Evolutionary conservation across 495 filamentous ascomycete genomes (phyloP).

Genomic region (Hamigera avellanea): DNA sequence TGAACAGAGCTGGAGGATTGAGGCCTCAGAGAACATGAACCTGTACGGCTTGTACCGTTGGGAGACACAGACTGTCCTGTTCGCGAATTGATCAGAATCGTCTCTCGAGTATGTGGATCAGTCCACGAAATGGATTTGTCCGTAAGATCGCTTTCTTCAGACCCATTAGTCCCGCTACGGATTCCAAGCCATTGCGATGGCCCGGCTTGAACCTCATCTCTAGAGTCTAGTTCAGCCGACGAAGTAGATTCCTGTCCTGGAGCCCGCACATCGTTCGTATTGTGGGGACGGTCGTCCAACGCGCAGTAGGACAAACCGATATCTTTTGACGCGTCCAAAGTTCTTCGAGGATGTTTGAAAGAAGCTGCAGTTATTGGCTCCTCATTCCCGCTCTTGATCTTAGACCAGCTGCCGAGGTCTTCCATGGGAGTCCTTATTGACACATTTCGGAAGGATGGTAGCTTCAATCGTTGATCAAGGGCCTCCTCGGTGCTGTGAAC

Average conservation of each 20-base stretch:
- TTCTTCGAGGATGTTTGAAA: background rate
- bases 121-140: slow-evolving; percentile 47
- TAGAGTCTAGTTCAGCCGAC: too few species aligned
- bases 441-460: slow-evolving; percentile 21
- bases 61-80: slow-evolving; percentile 51
- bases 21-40: slow-evolving; percentile 3
- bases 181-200: too few species aligned
- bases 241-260: too few species aligned
- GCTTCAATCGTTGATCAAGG: slow-evolving; percentile 15
- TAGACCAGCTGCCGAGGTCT: slow-evolving; percentile 51
- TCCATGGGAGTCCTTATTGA: slow-evolving; percentile 6
- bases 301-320: background rate
- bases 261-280: background rate
- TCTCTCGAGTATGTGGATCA: slow-evolving; percentile 53
- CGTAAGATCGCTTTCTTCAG: background rate
- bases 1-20: slow-evolving; percentile 11
- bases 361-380: background rate
- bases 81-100: slow-evolving; percentile 43
- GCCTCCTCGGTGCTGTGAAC: slow-evolving; percentile 14
- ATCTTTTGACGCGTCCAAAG: too few species aligned
- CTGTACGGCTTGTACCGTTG: background rate
- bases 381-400: slow-evolving; percentile 48
- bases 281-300: background rate
- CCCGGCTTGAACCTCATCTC: too few species aligned
- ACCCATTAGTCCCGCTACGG: background rate